These are phyloP conservation scores for Penicillium rolfsii DNA, from an alignment of 2,329 filamentous ascomycete genomes.

Conservation along the genomic window DNA sequence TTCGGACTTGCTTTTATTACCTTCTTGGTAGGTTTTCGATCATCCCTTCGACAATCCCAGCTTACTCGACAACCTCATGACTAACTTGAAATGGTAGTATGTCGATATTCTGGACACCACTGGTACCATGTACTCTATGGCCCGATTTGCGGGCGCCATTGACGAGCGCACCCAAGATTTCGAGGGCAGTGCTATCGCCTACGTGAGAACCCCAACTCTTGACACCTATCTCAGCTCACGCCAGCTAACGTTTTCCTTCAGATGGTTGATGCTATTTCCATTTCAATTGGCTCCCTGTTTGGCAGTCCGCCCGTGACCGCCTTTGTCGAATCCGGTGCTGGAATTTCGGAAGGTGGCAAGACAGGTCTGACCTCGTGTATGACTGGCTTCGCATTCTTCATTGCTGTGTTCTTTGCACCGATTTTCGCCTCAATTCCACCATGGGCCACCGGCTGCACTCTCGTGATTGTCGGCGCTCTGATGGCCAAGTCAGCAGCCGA, in stretches of 20 bases:
- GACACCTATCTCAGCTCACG: neutral
- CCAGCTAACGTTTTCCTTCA: constrained; percentile 31
- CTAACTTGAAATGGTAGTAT: constrained; percentile 52
- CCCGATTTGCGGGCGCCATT: constrained; percentile 77
- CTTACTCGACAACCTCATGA: neutral
- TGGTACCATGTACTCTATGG: constrained; percentile 87
- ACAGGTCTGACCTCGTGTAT: constrained; percentile 82
- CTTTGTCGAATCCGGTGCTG: constrained; percentile 86
- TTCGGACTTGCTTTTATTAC: constrained; percentile 85
- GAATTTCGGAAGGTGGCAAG: constrained; percentile 83
- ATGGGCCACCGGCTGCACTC: constrained; percentile 87
- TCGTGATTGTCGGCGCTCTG: constrained; percentile 84
- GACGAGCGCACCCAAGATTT: constrained; percentile 85
- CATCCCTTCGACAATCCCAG: constrained; percentile 7
- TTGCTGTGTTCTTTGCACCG: constrained; percentile 85
- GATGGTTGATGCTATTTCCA: constrained; percentile 75
- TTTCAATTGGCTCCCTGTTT: constrained; percentile 78
- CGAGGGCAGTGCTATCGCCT: constrained; percentile 80
- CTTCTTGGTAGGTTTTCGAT: constrained; percentile 58
- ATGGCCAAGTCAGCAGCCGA: constrained; percentile 78
- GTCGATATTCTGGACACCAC: constrained; percentile 88
- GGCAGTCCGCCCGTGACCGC: constrained; percentile 81
- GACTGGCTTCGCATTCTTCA: constrained; percentile 81
- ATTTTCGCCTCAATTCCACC: constrained; percentile 88
- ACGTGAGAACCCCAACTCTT: constrained; percentile 57